phyloP scores from a whole-genome alignment of 169 alveolate genomes.

The Cryptosporidium parvum region DNA sequence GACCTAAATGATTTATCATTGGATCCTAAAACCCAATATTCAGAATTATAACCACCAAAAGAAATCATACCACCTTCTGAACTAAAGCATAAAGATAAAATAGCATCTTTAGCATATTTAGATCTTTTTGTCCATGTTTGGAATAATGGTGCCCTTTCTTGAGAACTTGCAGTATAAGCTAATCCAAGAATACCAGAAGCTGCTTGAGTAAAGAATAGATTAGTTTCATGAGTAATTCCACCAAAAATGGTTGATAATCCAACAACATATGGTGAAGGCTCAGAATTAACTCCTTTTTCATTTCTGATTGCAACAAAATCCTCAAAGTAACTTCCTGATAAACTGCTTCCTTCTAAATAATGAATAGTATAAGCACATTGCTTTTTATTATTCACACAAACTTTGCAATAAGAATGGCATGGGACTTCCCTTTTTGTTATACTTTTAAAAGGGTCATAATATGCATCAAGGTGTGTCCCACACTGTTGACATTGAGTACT shows the following conservation, averaged over 20 bases:
- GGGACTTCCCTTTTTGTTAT: constrained; percentile 48
- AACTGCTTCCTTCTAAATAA: constrained; percentile 67
- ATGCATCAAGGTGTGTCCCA: constrained; percentile 72
- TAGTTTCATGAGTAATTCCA: constrained; percentile 71
- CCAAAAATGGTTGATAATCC: constrained; percentile 70
- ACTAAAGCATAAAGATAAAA: constrained; percentile 67
- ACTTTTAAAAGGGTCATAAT: constrained; percentile 67
- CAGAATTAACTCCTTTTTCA: constrained; percentile 47
- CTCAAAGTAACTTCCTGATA: constrained; percentile 68
- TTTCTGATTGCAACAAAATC: constrained; percentile 68
- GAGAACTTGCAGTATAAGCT: constrained; percentile 66
- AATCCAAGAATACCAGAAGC: constrained; percentile 75
- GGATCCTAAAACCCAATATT: constrained; percentile 36
- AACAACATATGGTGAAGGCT: constrained; percentile 56
- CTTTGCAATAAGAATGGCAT: constrained; percentile 64
- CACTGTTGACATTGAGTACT: constrained; percentile 66
- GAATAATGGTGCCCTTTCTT: constrained; percentile 68
- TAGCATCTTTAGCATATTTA: constrained; percentile 45
- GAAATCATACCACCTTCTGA: constrained; percentile 73
- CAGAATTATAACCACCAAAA: constrained; percentile 71
- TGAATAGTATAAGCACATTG: constrained; percentile 72
- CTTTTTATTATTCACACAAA: constrained; percentile 40
- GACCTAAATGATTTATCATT: constrained; percentile 53
- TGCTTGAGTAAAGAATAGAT: constrained; percentile 62
- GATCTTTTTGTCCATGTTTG: constrained; percentile 68